These are phyloP conservation scores for Xylaria sp. DNA, from an alignment of 2,329 filamentous ascomycete genomes.

Conservation along the genomic window DNA sequence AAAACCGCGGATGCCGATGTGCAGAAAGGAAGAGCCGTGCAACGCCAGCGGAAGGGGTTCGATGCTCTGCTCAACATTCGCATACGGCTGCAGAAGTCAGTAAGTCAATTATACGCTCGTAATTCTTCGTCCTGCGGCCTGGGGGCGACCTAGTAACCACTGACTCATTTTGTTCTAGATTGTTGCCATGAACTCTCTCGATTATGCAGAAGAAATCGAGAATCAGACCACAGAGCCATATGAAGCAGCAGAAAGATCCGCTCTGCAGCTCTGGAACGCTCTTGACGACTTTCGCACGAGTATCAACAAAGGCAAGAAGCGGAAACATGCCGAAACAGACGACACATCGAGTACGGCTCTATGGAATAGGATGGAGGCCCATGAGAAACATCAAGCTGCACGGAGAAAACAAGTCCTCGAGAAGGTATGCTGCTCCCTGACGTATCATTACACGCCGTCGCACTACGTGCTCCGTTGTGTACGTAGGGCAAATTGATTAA, in stretches of 20 bases:
- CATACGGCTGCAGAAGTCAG: slow-evolving; percentile 90
- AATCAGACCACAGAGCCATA: slow-evolving; percentile 64
- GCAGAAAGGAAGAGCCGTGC: slow-evolving; percentile 87
- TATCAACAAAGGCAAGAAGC: slow-evolving; percentile 70
- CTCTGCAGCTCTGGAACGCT: slow-evolving; percentile 84
- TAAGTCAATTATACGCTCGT: slow-evolving; percentile 18
- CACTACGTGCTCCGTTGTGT: not conserved
- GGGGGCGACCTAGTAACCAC: not conserved
- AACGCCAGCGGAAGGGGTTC: slow-evolving; percentile 84
- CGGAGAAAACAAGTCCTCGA: slow-evolving; percentile 80
- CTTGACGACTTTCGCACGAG: slow-evolving; percentile 76
- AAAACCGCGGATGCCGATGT: slow-evolving; percentile 80
- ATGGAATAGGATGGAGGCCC: slow-evolving; percentile 75
- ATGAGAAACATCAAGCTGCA: slow-evolving; percentile 69
- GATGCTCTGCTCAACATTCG: slow-evolving; percentile 89
- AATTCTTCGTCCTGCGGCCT: not conserved
- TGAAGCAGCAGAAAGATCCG: slow-evolving; percentile 84
- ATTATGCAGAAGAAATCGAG: slow-evolving; percentile 58
- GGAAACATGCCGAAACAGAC: slow-evolving; percentile 64
- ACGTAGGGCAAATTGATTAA: not conserved
- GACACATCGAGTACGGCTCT: slow-evolving; percentile 72
- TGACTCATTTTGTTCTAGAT: slow-evolving; percentile 54
- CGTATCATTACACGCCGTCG: not conserved
- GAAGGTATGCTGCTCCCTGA: slow-evolving; percentile 51
- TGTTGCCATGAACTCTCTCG: slow-evolving; percentile 81